Evolutionary conservation across 441 rosid genomes (phyloP).

Genomic region (Euphorbia schlechtendalii): DNA sequence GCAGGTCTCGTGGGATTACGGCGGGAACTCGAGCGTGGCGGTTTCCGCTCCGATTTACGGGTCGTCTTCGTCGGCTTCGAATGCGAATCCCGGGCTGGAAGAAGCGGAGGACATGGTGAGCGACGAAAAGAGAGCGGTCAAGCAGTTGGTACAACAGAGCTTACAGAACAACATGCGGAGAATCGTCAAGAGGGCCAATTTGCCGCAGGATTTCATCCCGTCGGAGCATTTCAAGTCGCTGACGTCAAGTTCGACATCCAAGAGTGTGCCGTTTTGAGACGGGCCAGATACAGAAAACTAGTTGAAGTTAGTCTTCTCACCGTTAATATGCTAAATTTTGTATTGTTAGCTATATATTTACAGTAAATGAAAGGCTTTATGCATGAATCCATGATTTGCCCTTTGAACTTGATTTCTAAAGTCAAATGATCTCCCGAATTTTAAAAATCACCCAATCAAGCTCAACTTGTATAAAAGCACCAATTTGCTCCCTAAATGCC

Average conservation of each 20-base stretch:
- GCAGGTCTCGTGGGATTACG: conserved; percentile 55
- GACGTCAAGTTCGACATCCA: conserved; percentile 79
- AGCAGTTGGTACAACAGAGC: conserved; percentile 90
- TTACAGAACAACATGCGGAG: conserved; percentile 93
- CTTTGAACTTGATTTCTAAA: no score
- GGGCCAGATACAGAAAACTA: no score
- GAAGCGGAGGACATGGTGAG: conserved; percentile 83
- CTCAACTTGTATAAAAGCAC: no score
- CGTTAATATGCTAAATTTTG: conserved; percentile 10
- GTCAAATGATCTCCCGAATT: no score
- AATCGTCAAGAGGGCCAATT: conserved; percentile 91
- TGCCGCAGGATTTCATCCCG: conserved; percentile 93
- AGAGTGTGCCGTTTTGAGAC: conserved; percentile 85
- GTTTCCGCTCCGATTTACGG: conserved; percentile 90
- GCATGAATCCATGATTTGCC: no score
- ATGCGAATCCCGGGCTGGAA: conserved; percentile 38
- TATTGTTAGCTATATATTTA: background rate
- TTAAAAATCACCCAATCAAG: no score
- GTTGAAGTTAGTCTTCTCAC: conserved; percentile 38
- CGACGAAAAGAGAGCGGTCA: conserved; percentile 92
- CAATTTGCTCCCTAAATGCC: no score
- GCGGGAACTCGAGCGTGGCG: conserved; percentile 45
- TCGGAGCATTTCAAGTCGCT: conserved; percentile 89
- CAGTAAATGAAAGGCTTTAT: conserved; percentile 19
- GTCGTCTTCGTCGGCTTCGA: conserved; percentile 34